These are phyloP conservation scores for Gossypium trilobum DNA, from an alignment of 441 rosid genomes.

Conservation along the genomic window DNA sequence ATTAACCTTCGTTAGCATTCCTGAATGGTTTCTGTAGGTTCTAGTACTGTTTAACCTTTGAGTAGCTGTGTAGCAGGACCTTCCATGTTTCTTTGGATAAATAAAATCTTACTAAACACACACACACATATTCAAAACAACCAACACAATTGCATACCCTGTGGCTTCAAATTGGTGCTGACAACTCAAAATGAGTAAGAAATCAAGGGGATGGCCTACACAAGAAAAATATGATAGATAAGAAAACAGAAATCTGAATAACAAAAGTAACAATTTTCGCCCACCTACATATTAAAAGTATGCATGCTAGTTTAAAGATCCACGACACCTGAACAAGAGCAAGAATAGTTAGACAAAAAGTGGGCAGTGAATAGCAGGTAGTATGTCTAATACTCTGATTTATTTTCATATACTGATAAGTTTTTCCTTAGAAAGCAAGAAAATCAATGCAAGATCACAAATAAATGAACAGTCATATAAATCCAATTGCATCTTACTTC, in stretches of 20 bases:
- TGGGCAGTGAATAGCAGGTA: not conserved
- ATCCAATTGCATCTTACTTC: constrained; percentile 47
- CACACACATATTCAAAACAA: not conserved
- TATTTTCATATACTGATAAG: not conserved
- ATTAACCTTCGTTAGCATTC: not conserved
- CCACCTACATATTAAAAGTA: constrained; percentile 20
- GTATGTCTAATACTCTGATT: not conserved
- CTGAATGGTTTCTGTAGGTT: not conserved
- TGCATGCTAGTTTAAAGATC: constrained; percentile 69
- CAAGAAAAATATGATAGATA: constrained; percentile 7
- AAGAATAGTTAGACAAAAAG: constrained; percentile 10
- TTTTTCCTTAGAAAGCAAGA: not conserved
- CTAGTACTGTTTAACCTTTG: not conserved
- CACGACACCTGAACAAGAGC: constrained; percentile 66
- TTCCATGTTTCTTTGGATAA: not conserved
- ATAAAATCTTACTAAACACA: not conserved
- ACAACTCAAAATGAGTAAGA: not conserved
- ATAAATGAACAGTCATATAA: constrained; percentile 9
- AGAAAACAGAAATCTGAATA: not conserved
- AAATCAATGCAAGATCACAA: constrained; percentile 3
- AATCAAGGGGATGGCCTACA: constrained; percentile 15
- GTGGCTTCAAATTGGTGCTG: not conserved
- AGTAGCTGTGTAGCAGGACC: not conserved
- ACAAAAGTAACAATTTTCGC: constrained; percentile 14
- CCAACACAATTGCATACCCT: constrained; percentile 5